phyloP scores from a whole-genome alignment of 129 eudicot genomes.

The Escallonia rubra region DNA sequence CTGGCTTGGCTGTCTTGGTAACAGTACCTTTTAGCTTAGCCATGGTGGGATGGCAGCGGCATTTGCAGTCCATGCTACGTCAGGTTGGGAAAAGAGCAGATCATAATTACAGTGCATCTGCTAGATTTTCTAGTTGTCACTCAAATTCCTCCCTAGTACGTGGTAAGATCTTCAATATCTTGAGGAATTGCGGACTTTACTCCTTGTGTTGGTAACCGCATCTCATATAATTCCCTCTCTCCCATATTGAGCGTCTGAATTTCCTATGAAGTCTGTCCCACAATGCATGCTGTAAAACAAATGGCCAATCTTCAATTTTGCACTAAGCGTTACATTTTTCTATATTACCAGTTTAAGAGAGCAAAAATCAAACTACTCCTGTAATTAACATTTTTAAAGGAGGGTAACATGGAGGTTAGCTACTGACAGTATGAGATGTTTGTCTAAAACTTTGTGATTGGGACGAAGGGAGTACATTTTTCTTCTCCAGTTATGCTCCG shows the following conservation, averaged over 20 bases:
- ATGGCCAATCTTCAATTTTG: no score
- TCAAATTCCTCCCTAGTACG: conserved; percentile 42
- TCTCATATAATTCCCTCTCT: no score
- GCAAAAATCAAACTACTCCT: no score
- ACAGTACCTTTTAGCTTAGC: conserved; percentile 19
- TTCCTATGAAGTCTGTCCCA: no score
- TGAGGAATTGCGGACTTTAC: conserved; percentile 2
- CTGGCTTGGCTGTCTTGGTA: neutral
- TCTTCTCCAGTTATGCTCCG: neutral
- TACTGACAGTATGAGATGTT: no score
- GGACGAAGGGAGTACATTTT: neutral
- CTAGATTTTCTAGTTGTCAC: conserved; percentile 38
- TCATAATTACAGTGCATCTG: conserved; percentile 29
- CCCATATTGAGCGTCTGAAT: no score
- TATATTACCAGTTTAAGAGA: neutral
- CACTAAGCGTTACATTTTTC: neutral
- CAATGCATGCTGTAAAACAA: no score
- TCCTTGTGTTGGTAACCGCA: no score
- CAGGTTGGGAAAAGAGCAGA: conserved; percentile 59
- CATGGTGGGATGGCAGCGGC: conserved; percentile 88
- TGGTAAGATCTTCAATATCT: conserved; percentile 32
- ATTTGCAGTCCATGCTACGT: conserved; percentile 51
- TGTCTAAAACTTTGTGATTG: neutral
- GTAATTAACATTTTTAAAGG: no score
- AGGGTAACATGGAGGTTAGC: no score